Evolutionary conservation across 495 filamentous ascomycete species (phyloP).

Genomic region (Podospora conica): DNA sequence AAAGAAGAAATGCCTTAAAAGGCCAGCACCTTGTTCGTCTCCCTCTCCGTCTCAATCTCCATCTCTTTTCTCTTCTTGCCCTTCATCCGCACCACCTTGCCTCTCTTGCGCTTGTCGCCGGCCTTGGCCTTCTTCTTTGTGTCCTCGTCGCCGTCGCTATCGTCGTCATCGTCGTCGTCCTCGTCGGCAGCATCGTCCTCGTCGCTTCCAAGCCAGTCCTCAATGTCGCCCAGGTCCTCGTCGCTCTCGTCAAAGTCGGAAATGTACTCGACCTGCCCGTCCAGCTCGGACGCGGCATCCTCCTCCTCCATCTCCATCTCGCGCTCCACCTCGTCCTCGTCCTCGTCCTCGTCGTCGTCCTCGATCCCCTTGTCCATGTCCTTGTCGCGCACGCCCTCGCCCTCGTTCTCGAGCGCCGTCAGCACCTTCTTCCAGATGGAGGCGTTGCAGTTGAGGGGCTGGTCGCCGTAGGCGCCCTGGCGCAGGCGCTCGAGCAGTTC

Average conservation of each 20-base stretch:
- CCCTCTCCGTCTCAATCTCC: slow-evolving; percentile 62
- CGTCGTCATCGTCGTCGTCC: slow-evolving; percentile 48
- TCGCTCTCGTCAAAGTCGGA: slow-evolving; percentile 51
- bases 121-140: slow-evolving; percentile 44
- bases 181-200: slow-evolving; percentile 43
- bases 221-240: slow-evolving; percentile 45
- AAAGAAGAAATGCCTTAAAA: slow-evolving; percentile 27
- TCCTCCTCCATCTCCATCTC: slow-evolving; percentile 67
- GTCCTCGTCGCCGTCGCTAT: slow-evolving; percentile 36
- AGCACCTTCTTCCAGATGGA: slow-evolving; percentile 97
- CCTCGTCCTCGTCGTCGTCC: slow-evolving; percentile 72
- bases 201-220: slow-evolving; percentile 47
- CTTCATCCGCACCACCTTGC: slow-evolving; percentile 47
- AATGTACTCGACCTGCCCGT: slow-evolving; percentile 82
- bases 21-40: slow-evolving; percentile 35
- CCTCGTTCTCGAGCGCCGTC: slow-evolving; percentile 76
- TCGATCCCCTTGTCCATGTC: slow-evolving; percentile 81
- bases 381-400: slow-evolving; percentile 77
- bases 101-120: slow-evolving; percentile 65
- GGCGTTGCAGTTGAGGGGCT: slow-evolving; percentile 89
- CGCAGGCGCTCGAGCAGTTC: slow-evolving; percentile 88
- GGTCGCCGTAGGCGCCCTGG: slow-evolving; percentile 90
- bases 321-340: slow-evolving; percentile 56
- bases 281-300: slow-evolving; percentile 53
- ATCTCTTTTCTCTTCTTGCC: slow-evolving; percentile 66